phyloP scores from a whole-genome alignment of 192 early-diverging fungal genomes.

The Coemansia sp. region DNA sequence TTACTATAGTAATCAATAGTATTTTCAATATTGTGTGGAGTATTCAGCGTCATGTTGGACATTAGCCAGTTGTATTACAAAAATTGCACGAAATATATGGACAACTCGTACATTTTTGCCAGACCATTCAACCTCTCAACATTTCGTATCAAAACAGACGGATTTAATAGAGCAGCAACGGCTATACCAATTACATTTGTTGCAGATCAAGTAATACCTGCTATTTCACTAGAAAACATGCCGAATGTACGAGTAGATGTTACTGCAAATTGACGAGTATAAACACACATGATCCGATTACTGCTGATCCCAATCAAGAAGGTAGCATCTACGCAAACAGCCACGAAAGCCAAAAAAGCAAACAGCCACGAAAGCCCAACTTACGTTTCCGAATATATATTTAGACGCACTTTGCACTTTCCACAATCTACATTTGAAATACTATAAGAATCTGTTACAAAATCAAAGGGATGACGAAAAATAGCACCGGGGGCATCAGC shows the following conservation, averaged over 20 bases:
- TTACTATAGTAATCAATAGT: neutral
- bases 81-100: neutral
- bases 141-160: neutral
- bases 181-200: neutral
- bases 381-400: too few species aligned
- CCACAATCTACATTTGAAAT: neutral
- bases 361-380: too few species aligned
- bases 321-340: too few species aligned
- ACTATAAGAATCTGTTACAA: neutral
- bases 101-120: neutral
- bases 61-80: neutral
- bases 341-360: too few species aligned
- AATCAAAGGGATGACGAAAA: neutral
- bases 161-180: neutral
- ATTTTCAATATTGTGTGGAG: neutral
- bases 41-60: neutral
- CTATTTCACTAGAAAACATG: neutral
- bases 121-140: neutral
- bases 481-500: conserved; percentile 22
- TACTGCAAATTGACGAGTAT: neutral
- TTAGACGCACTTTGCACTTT: too few species aligned
- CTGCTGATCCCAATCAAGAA: neutral
- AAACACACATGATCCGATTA: neutral
- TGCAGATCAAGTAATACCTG: neutral
- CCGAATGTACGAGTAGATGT: neutral